Evolutionary conservation across 2,329 filamentous ascomycete species (phyloP), one percentile per base, ranked within the genome.

Genomic region (Aureobasidium sp.): DNA sequence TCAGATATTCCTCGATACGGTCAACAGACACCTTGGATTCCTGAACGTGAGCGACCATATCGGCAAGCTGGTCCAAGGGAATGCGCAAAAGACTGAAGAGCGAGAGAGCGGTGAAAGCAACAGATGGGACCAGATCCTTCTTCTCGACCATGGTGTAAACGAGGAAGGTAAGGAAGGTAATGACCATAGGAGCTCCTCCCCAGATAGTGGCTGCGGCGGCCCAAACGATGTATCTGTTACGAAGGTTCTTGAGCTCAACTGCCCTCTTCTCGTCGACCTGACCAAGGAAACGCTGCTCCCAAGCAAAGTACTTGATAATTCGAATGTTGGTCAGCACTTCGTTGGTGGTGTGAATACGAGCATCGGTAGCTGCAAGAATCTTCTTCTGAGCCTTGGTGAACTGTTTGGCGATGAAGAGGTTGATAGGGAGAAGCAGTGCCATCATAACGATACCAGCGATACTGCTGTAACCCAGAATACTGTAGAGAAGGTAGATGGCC

Each of bases 271-370:
- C 93, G 64, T 95, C 89, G 37, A 99, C 91, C 60, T 90, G 86
- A 27, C 85, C 83, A 62, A 89, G 85, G 72, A 97, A 99, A 2
- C 93, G 88, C 68, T 91, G 86, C 74, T 99, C 94, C 94, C 94
- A 99, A 0, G 94, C 93, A 72, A 99, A 99, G 75, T 94, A 99
- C 73, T 99, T 99, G 83, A 99, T 97, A 72, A 99, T 97, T 55
- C 94, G 86, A 66, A 99, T 97, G 69, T 97, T 99, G 71, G 96
- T 92, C 30, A 99, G 79, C 8, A 97, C 89, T 75, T 99, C 94
- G 72, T 99, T 99, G 5, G 94, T 99, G 5, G 91, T 88, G 71
- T 97, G 90, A 65, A 99, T 97, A 59, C 94, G 87, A 70, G 94
- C 94, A 75, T 99, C 94, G 3, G 94, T 99, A 25, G 91, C 91